A percentile compares a stretch with the other conserved stretches of the same genome.
Conservation (phyloP, 1,139 yeast species). For the Pichia sp. region DNA sequence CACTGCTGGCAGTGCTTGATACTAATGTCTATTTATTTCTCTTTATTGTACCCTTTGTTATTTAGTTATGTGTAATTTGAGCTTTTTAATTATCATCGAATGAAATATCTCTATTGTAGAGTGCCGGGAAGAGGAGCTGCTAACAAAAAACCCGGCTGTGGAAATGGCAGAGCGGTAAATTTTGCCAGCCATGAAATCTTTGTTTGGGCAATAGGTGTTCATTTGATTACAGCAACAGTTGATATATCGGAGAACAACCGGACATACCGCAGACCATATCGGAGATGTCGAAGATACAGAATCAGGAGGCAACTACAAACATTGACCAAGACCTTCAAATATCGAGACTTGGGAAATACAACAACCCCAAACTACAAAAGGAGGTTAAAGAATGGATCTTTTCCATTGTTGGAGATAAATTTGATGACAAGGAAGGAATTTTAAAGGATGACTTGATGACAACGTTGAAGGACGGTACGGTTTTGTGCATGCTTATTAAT, state of each 20-base stretch:
- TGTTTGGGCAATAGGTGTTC: no score
- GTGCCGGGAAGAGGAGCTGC: no score
- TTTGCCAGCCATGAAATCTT: not conserved
- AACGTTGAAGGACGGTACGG: conserved; percentile 61
- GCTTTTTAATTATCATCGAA: no score
- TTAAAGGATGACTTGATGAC: conserved; percentile 43
- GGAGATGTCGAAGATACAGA: conserved; percentile 8
- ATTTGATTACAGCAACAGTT: no score
- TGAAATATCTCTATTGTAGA: no score
- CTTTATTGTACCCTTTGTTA: not conserved
- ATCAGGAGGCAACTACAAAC: conserved; percentile 37
- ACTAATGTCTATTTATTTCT: not conserved
- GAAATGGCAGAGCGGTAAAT: not conserved
- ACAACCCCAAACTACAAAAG: conserved; percentile 35
- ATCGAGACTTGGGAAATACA: conserved; percentile 50
- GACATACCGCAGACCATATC: no score
- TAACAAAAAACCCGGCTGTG: not conserved
- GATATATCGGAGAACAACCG: no score
- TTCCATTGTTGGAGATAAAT: conserved; percentile 31
- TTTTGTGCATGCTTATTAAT: conserved; percentile 52
- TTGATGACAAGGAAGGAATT: conserved; percentile 20
- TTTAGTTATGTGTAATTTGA: no score
- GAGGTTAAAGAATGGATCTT: conserved; percentile 50
- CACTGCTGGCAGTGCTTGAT: not conserved
- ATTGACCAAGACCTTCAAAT: conserved; percentile 54